Base-by-base conservation (phyloP, 208 protist species). In the Lotmaria passim region DNA sequence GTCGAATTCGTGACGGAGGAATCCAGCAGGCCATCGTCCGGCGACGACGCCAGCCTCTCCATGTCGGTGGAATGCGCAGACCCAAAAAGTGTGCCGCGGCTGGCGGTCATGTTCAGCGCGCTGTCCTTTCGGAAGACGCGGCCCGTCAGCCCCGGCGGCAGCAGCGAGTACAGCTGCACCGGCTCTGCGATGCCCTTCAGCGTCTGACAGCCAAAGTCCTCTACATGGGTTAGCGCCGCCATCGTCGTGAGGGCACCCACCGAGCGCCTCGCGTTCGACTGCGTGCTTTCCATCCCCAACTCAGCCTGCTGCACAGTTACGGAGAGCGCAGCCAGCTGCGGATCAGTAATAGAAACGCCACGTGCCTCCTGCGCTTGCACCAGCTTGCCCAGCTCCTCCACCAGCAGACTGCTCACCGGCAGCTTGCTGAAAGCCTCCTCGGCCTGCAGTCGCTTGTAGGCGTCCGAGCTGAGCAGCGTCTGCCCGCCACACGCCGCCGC, bases 171-270 rank as follows among this genome's bases (percentile, higher is more conserved):
- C 4, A 85, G 56, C 23, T 79, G 67, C 23, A 81, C 58, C 2
- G 71, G 65, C 24, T 82, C 48, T 3, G 23, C 17, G 24, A 84
- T 73, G 31, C 80, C 77, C 23, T 76, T 71, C 48, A 84, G 30
- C 30, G 24, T 0, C 7, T 70, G 53, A 8, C 23, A 26, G 14
- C 69, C 73, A 3, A 65, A 39, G 36, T 86, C 81, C 28, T 56
- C 23, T 12, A 81, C 59, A 26, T 6, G 48, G 8, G 51, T 64
- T 2, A 75, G 61, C 24, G 23, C 8, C 5, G 33, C 15, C 28
- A 64, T 57, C 41, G 51, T 61, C 5, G 38, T 46, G n/a, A n/a
- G n/a, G n/a, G n/a, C n/a, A n/a, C n/a, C n/a, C n/a, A n/a, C n/a
- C n/a, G n/a, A n/a, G n/a, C n/a, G n/a, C n/a, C n/a, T n/a, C n/a